phyloP scores from a whole-genome alignment of 2,329 filamentous ascomycete genomes.

The Hortaea werneckii region DNA sequence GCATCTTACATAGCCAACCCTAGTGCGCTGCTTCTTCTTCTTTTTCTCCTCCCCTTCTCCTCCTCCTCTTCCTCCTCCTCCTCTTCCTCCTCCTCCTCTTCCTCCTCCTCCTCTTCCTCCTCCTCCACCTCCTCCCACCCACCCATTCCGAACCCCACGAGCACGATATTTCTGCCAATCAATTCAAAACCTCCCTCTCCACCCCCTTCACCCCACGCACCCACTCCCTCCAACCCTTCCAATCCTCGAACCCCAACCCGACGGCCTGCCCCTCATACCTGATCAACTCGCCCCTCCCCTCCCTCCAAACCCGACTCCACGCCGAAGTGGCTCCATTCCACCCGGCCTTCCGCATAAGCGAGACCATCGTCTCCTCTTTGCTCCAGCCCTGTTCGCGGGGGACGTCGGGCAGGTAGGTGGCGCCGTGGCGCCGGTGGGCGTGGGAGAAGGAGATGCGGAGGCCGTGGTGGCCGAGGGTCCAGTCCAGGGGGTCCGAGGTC shows the following conservation, averaged over 20 bases:
- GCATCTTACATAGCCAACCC: too few relatives aligned
- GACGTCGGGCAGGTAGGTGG: slow-evolving; percentile 89
- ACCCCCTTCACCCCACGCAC: slow-evolving; percentile 23
- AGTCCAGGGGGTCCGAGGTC: slow-evolving; percentile 61
- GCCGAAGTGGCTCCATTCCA: slow-evolving; percentile 54
- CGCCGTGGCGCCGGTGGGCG: slow-evolving; percentile 61
- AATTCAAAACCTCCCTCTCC: too few relatives aligned
- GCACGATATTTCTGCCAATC: too few relatives aligned
- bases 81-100: too few relatives aligned
- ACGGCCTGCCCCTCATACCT: slow-evolving; percentile 81
- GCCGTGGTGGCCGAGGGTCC: slow-evolving; percentile 78
- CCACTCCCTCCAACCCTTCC: slow-evolving; percentile 72
- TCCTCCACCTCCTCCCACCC: too few relatives aligned
- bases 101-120: too few relatives aligned
- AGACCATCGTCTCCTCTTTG: slow-evolving; percentile 82
- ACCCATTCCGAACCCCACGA: too few relatives aligned
- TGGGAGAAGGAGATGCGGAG: slow-evolving; percentile 77
- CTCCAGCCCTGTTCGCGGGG: slow-evolving; percentile 88
- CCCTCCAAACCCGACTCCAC: slow-evolving; percentile 55
- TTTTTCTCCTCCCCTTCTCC: too few relatives aligned
- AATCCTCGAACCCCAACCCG: slow-evolving; percentile 60
- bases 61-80: too few relatives aligned
- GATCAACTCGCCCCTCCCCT: slow-evolving; percentile 62
- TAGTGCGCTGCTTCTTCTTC: too few relatives aligned
- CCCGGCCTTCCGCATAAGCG: slow-evolving; percentile 87